Base-by-base conservation (phyloP, 2,329 filamentous ascomycete species). In the Microcyclospora pomicola region DNA sequence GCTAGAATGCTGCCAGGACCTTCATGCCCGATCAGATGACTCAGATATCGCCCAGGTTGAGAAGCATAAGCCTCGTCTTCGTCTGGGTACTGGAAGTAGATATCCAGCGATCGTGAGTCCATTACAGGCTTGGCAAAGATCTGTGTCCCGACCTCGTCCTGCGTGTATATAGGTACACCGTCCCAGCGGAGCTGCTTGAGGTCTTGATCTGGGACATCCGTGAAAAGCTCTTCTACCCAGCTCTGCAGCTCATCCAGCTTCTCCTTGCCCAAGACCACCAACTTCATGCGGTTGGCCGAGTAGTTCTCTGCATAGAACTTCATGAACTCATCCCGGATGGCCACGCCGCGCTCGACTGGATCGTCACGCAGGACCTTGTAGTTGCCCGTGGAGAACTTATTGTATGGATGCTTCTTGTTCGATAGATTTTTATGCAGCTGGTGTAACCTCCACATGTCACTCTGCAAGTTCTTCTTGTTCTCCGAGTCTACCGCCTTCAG, bases 381-480 rank as follows among this genome's bases (percentile, higher is more conserved):
- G 55, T 87, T 94, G 38, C 87, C 87, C 0, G 87, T 95, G 0
- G 83, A 87, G 57, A 95, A 95, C 53, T 93, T 82, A 57, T 83
- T 83, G 58, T 82, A 93, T 0, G 87, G 87, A 52, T 95, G 87
- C 11, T 79, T 75, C 2, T 82, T 79, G 59, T 88, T 94, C 2
- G 85, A 84, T n/a, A 91, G 65, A 2, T 80, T 80, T 64, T 93
- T 93, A 55, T 84, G 82, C 15, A 95, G 69, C 61, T 95, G 87
- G 53, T 88, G 77, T 45, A 93, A 64, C 12, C 87, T 76, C 85
- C 87, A 94, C 39, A 74, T 73, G 54, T 95, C 87, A 56, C 76
- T 88, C 62, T 95, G 87, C 35, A 95, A 66, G 50, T 95, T 95
- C 72, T 95, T 95, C 71, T 94, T 94, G 65, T 95, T 93, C 60